These are phyloP conservation scores for Triticum turgidum DNA, from an alignment of 176 grass and related monocot species.

Conservation along the genomic window DNA sequence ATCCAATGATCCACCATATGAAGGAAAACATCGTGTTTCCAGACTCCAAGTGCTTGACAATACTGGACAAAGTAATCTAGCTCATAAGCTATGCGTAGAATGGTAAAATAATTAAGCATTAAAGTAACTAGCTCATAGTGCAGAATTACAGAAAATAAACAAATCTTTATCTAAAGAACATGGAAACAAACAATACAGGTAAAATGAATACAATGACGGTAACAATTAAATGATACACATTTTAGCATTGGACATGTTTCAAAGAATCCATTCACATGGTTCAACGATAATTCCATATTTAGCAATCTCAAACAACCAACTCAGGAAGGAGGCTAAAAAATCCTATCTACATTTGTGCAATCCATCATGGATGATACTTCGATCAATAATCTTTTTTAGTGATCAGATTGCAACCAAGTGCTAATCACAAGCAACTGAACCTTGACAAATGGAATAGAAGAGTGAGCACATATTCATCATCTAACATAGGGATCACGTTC, in stretches of 20 bases:
- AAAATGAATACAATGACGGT: not conserved
- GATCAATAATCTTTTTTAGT: not conserved
- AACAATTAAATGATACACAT: not conserved
- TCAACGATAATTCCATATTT: not conserved
- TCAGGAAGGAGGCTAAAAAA: too few relatives aligned
- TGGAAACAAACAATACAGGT: not conserved
- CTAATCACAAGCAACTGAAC: not conserved
- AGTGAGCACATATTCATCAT: not conserved
- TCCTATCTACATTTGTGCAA: not conserved
- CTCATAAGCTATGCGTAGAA: constrained; percentile 2
- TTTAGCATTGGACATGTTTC: not conserved
- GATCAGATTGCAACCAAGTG: constrained; percentile 3
- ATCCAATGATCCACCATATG: constrained; percentile 98
- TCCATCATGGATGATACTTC: not conserved
- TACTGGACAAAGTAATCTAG: constrained; percentile 32
- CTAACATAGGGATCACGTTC: not conserved
- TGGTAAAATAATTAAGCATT: constrained; percentile 1
- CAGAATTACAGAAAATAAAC: constrained; percentile 9
- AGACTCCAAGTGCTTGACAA: constrained; percentile 88
- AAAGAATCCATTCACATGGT: not conserved
- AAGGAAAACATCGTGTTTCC: constrained; percentile 99
- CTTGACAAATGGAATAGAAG: not conserved
- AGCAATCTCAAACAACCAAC: not conserved
- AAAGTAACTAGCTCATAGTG: not conserved
- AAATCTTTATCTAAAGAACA: not conserved